phyloP scores from a whole-genome alignment of 179 eudicot genomes.

The Vitellaria paradoxa region DNA sequence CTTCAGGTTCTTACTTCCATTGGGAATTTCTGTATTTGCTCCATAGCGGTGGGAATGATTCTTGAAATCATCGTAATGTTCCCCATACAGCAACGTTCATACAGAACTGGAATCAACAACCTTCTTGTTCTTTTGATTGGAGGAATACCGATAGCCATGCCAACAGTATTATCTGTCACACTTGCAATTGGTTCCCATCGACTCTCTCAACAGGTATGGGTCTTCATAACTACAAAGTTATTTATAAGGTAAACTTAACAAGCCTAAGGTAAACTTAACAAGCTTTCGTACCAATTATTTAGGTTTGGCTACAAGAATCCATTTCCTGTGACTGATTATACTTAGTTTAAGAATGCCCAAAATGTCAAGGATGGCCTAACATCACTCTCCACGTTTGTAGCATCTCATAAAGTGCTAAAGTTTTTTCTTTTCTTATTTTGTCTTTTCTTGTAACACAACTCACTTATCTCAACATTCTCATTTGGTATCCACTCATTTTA shows the following conservation, averaged over 20 bases:
- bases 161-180: conserved; percentile 72
- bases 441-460: too few relatives aligned
- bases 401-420: too few relatives aligned
- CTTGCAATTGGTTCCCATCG: conserved; percentile 77
- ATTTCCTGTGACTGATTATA: too few relatives aligned
- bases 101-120: conserved; percentile 67
- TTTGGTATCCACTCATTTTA: too few relatives aligned
- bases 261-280: too few relatives aligned
- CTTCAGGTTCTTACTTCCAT: conserved; percentile 66
- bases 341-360: too few relatives aligned
- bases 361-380: too few relatives aligned
- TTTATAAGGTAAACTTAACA: background rate
- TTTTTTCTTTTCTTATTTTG: too few relatives aligned
- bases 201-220: conserved; percentile 62
- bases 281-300: too few relatives aligned
- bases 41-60: conserved; percentile 69
- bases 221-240: background rate
- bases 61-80: conserved; percentile 68
- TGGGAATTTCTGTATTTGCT: conserved; percentile 73
- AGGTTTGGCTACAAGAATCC: too few relatives aligned
- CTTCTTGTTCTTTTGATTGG: conserved; percentile 78
- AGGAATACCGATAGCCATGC: conserved; percentile 86
- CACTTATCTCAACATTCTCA: too few relatives aligned
- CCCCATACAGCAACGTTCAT: conserved; percentile 55
- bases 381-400: too few relatives aligned